Conservation (phyloP, 75 land plant species). For the Chamaecyparis obtusa region DNA sequence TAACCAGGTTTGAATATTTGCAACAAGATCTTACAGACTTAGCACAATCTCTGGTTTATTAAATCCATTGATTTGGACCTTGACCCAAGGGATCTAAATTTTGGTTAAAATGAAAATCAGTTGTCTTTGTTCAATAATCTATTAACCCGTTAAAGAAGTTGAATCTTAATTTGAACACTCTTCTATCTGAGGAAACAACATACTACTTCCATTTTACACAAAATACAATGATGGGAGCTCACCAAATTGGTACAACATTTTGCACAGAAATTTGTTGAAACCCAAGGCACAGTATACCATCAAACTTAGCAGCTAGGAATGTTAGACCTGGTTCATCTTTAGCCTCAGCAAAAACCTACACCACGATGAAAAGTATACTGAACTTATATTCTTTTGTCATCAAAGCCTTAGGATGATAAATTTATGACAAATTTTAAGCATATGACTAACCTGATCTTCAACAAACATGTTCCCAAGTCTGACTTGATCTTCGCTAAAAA, state of each 20-base stretch:
- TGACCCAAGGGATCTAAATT: background rate
- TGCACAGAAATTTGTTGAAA: slow-evolving; percentile 80
- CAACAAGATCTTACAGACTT: background rate
- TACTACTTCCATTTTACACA: background rate
- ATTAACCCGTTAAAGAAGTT: background rate
- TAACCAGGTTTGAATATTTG: background rate
- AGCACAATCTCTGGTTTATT: background rate
- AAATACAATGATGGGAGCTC: background rate
- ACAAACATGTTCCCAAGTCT: slow-evolving; percentile 66
- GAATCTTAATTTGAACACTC: background rate
- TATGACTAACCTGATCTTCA: slow-evolving; percentile 50
- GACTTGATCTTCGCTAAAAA: slow-evolving; percentile 71
- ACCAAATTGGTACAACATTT: slow-evolving; percentile 78
- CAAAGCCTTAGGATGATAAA: background rate
- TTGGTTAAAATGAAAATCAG: background rate
- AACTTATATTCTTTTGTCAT: background rate
- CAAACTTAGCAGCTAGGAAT: slow-evolving; percentile 82
- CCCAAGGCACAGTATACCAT: slow-evolving; percentile 92
- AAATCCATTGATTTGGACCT: background rate
- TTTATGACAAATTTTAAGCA: background rate
- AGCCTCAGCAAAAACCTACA: slow-evolving; percentile 85
- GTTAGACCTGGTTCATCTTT: slow-evolving; percentile 71
- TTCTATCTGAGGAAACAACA: background rate
- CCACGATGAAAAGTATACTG: background rate
- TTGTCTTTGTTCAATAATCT: background rate